Evolutionary conservation across 345 rosid species (phyloP).

Genomic region (Psidium friedrichsthalianum): DNA sequence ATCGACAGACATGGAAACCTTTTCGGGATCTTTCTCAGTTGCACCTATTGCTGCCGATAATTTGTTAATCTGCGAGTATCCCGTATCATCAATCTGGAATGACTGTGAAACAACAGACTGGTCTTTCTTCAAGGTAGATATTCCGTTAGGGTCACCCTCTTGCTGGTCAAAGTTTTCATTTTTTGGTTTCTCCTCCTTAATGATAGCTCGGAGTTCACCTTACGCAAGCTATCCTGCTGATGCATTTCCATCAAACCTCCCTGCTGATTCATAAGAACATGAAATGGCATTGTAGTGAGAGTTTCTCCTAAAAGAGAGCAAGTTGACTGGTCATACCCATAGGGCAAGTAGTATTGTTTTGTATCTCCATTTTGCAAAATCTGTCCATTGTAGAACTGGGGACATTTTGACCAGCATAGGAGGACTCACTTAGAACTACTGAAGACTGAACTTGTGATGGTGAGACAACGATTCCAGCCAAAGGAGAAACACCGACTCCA

Average conservation of each 20-base stretch:
- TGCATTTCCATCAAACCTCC: constrained; percentile 19
- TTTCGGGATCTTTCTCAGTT: constrained; percentile 23
- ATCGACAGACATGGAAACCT: constrained; percentile 27
- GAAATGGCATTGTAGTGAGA: constrained; percentile 21
- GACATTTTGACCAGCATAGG: constrained; percentile 32
- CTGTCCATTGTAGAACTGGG: constrained; percentile 32
- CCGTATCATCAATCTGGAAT: constrained; percentile 24
- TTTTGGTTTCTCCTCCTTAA: not conserved
- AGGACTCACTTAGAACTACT: constrained; percentile 27
- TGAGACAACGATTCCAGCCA: constrained; percentile 19
- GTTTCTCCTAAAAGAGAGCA: constrained; percentile 23
- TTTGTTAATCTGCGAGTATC: constrained; percentile 24
- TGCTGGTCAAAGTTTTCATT: not conserved
- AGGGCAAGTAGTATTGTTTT: constrained; percentile 8
- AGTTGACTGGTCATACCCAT: constrained; percentile 23
- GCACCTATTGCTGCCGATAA: constrained; percentile 16
- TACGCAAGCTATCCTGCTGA: not conserved
- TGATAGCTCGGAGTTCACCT: not conserved
- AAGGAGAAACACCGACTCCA: constrained; percentile 25
- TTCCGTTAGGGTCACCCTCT: constrained; percentile 15
- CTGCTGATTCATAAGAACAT: constrained; percentile 28
- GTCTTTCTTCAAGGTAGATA: constrained; percentile 8
- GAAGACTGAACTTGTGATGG: constrained; percentile 27
- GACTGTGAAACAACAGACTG: constrained; percentile 7
- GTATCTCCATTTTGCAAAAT: constrained; percentile 30